Conservation (phyloP, 306 rosid genomes). For the Dryas octopetala region DNA sequence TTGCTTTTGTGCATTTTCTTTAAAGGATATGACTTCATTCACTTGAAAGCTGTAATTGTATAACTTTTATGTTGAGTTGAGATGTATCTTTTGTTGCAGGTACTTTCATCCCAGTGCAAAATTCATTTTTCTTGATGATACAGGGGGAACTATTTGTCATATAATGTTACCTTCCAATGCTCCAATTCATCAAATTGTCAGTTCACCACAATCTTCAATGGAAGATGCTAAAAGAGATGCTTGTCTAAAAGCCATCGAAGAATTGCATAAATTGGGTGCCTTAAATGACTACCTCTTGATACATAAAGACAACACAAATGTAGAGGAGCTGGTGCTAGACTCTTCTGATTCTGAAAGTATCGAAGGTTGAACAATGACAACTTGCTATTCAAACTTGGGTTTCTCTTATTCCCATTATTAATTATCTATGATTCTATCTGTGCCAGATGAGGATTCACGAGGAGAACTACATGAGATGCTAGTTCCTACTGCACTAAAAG, state of each 20-base stretch:
- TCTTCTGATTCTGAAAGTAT: constrained; percentile 56
- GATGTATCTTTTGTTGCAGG: constrained; percentile 50
- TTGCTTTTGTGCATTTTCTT: not conserved
- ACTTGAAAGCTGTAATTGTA: constrained; percentile 20
- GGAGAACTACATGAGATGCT: constrained; percentile 76
- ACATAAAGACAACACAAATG: constrained; percentile 42
- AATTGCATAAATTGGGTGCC: constrained; percentile 75
- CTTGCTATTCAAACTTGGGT: constrained; percentile 23
- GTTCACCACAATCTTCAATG: constrained; percentile 56
- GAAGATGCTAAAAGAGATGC: constrained; percentile 82
- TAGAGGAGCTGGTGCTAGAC: constrained; percentile 38
- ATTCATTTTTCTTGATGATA: constrained; percentile 66
- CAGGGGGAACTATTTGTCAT: constrained; percentile 72
- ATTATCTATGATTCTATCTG: constrained; percentile 20
- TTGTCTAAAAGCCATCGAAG: constrained; percentile 85
- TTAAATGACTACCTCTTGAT: constrained; percentile 80
- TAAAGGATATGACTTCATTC: constrained; percentile 18
- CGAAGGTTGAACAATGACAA: constrained; percentile 52
- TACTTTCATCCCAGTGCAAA: constrained; percentile 77
- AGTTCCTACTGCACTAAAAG: constrained; percentile 60
- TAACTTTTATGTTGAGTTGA: constrained; percentile 9
- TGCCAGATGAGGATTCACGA: constrained; percentile 56
- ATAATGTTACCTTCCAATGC: constrained; percentile 80
- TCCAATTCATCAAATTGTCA: constrained; percentile 55
- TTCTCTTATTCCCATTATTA: constrained; percentile 28